phyloP scores from a whole-genome alignment of 441 rosid species.

The Jatropha podagrica region DNA sequence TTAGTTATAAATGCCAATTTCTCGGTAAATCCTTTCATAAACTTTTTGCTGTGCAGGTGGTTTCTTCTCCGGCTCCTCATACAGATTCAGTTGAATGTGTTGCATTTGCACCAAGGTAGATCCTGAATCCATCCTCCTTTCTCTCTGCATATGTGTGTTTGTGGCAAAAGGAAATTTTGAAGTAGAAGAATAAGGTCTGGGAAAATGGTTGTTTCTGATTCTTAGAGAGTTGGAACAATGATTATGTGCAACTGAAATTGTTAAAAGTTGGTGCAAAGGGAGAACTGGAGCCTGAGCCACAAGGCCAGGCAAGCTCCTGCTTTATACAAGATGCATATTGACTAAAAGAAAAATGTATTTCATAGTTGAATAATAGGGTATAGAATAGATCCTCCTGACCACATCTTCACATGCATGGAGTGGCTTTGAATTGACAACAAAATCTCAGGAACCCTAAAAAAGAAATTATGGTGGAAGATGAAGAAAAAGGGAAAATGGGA shows the following conservation, averaged over 20 bases:
- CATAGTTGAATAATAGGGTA: too few species aligned
- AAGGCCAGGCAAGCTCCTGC: too few species aligned
- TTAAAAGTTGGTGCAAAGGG: too few species aligned
- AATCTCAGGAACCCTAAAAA: too few species aligned
- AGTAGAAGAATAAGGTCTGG: background rate
- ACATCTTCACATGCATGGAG: too few species aligned
- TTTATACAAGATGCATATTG: too few species aligned
- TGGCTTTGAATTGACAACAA: too few species aligned
- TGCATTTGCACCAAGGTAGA: conserved; percentile 64
- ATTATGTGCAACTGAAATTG: background rate
- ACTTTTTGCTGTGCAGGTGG: conserved; percentile 54
- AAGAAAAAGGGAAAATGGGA: too few species aligned
- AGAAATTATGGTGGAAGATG: too few species aligned
- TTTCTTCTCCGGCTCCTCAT: conserved; percentile 63
- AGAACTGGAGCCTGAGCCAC: too few species aligned
- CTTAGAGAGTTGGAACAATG: background rate
- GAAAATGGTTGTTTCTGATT: background rate
- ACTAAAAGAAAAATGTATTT: too few species aligned
- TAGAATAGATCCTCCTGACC: too few species aligned
- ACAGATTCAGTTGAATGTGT: conserved; percentile 71
- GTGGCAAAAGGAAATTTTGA: background rate
- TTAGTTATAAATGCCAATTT: background rate
- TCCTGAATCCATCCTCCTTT: background rate
- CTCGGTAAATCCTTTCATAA: background rate
- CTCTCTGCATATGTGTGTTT: background rate